Evolutionary conservation across 2,329 filamentous ascomycete species (phyloP).

Genomic region (Penicillium digitatum): DNA sequence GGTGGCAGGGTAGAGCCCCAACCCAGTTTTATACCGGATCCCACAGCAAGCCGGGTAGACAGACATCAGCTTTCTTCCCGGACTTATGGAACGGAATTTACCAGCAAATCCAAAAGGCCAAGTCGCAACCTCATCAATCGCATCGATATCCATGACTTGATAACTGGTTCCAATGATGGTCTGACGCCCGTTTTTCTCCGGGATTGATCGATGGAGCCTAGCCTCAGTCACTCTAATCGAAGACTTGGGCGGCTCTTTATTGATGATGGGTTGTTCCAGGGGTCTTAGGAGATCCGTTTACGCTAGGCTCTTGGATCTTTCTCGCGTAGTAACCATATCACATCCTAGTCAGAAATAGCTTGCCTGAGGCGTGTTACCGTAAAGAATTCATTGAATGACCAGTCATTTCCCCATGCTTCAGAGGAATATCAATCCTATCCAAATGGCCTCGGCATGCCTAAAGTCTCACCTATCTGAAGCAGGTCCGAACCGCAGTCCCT

Average conservation of each 20-base stretch:
- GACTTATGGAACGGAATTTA: constrained; percentile 45
- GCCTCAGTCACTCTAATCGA: neutral
- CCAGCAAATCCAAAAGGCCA: constrained; percentile 35
- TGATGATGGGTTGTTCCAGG: neutral
- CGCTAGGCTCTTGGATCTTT: neutral
- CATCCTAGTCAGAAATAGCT: neutral
- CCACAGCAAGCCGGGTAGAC: constrained; percentile 36
- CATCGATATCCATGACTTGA: neutral
- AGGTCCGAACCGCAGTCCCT: neutral
- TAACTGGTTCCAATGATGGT: no score
- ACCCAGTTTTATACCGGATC: constrained; percentile 40
- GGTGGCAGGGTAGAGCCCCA: constrained; percentile 38
- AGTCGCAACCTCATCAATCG: neutral
- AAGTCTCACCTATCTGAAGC: neutral
- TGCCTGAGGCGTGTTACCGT: neutral
- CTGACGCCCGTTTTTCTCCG: neutral
- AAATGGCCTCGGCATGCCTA: neutral
- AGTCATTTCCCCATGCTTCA: neutral
- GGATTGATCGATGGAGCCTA: neutral
- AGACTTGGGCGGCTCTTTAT: neutral
- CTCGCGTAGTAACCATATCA: neutral
- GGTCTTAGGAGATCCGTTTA: neutral
- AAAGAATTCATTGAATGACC: neutral
- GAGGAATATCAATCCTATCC: no score
- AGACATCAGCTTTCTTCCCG: constrained; percentile 41